Evolutionary conservation across 2,329 filamentous ascomycete genomes (phyloP).

Genomic region (Fusarium poae): DNA sequence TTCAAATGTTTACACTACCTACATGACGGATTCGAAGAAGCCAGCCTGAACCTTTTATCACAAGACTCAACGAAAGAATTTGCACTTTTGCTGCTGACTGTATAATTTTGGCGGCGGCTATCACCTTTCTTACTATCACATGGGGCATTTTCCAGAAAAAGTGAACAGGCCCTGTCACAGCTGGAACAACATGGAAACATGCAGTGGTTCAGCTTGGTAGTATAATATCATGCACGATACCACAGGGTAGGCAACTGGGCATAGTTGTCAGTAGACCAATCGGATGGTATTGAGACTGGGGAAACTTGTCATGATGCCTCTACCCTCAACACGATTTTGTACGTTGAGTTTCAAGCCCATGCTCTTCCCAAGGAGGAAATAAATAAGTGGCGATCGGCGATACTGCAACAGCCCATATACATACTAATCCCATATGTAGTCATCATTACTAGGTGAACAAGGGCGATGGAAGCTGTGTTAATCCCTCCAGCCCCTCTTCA

Average conservation of each 20-base stretch:
- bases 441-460: constrained; percentile 3
- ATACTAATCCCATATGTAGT: neutral
- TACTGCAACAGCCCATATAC: neutral
- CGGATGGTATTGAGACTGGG: neutral
- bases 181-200: constrained; percentile 6
- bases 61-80: neutral
- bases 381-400: constrained; percentile 5
- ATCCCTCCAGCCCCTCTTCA: constrained; percentile 10
- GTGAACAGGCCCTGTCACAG: neutral
- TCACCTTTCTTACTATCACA: neutral
- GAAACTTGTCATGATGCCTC: constrained; percentile 16
- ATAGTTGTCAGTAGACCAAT: constrained; percentile 7
- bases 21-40: neutral
- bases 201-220: neutral
- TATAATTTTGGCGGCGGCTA: neutral
- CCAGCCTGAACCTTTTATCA: neutral
- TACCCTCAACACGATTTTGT: constrained; percentile 16
- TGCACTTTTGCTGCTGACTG: neutral
- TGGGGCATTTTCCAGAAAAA: neutral
- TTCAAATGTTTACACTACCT: neutral
- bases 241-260: constrained; percentile 19
- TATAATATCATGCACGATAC: neutral
- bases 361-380: constrained; percentile 7
- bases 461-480: neutral
- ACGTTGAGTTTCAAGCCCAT: constrained; percentile 17